A percentile compares a stretch with the other conserved stretches of the same genome.
Evolutionary conservation across 768 basidiomycete species (phyloP).

Genomic region (Hygrocybe coccinea): DNA sequence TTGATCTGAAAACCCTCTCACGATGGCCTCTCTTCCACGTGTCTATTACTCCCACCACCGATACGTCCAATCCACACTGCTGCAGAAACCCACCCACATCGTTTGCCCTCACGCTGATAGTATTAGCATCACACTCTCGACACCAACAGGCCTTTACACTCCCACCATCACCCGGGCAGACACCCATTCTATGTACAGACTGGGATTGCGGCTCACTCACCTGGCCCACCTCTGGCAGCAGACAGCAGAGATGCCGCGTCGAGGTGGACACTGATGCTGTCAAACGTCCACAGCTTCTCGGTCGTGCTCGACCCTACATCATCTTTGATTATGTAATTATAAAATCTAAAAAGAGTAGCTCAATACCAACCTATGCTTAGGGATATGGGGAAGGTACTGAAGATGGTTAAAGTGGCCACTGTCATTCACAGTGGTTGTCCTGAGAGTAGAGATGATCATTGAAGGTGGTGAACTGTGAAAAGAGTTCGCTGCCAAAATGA

Average conservation of each 20-base stretch:
- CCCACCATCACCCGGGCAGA: slow-evolving; percentile 62
- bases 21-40: slow-evolving; percentile 80
- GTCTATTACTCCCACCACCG: slow-evolving; percentile 55
- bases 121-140: slow-evolving; percentile 73
- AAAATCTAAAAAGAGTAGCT: too few relatives aligned
- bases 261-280: too few relatives aligned
- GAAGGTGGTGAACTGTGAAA: too few relatives aligned
- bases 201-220: slow-evolving; percentile 58
- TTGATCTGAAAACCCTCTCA: slow-evolving; percentile 80
- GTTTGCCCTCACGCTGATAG: slow-evolving; percentile 71
- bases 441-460: too few relatives aligned
- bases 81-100: slow-evolving; percentile 59
- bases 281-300: too few relatives aligned
- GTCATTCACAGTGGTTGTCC: too few relatives aligned
- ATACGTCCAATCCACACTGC: slow-evolving; percentile 25
- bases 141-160: slow-evolving; percentile 78
- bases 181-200: slow-evolving; percentile 49
- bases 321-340: too few relatives aligned
- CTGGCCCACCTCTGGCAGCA: slow-evolving; percentile 63
- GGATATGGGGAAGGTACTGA: too few relatives aligned
- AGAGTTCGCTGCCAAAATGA: too few relatives aligned
- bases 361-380: too few relatives aligned
- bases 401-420: too few relatives aligned
- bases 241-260: slow-evolving; percentile 62
- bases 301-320: too few relatives aligned